Base-by-base conservation (phyloP, 371 early-diverging fungal genomes). In the Blastocladiella emersonii region DNA sequence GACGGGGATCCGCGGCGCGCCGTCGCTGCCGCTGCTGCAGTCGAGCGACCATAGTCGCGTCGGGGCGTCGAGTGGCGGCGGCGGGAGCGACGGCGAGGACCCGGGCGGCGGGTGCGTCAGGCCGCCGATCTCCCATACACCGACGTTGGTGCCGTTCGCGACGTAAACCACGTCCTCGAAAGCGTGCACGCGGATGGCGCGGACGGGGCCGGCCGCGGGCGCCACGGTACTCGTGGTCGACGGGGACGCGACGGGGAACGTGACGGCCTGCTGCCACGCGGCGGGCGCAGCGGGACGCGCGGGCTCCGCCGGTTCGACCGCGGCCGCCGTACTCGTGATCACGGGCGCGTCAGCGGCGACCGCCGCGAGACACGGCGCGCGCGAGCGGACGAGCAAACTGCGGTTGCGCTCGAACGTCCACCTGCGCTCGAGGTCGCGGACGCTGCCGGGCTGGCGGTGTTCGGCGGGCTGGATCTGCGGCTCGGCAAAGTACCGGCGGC, bases 391-490 rank as follows among this genome's bases (percentile, higher is more conserved):
- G 2, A 51, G 8, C 17, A 30, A 10, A 7, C 7, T 13, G 30
- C 53, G 53, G 32, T 51, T 51, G 53, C 53, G 53, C 15, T 32
- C 27, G 15, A 51, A 51, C 32, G 53, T 51, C 53, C 53, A 93
- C 64, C 80, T 74, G 35, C 89, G 79, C 64, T 89, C 86, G 65
- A 83, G 88, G 71, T 84, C 88, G 51, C 78, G 77, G 4, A 82
- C 74, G 71, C 91, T 90, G 35, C 91, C 93, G 1, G 89, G 90
- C 55, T 89, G 88, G 60, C 90, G 91, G 17, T 82, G 73, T 63
- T 90, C 91, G 15, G 88, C 82, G 1, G 87, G 80, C 87, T 88
- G 67, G 39, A 91, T 89, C 68, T 91, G 93, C 30, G 93, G 90
- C 68, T 91, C 89, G n/a, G 82, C 79, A 73, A 91, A 93, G 72